These are phyloP conservation scores for Leptographium galeiforme DNA, from an alignment of 2,329 filamentous ascomycete species.

Conservation along the genomic window DNA sequence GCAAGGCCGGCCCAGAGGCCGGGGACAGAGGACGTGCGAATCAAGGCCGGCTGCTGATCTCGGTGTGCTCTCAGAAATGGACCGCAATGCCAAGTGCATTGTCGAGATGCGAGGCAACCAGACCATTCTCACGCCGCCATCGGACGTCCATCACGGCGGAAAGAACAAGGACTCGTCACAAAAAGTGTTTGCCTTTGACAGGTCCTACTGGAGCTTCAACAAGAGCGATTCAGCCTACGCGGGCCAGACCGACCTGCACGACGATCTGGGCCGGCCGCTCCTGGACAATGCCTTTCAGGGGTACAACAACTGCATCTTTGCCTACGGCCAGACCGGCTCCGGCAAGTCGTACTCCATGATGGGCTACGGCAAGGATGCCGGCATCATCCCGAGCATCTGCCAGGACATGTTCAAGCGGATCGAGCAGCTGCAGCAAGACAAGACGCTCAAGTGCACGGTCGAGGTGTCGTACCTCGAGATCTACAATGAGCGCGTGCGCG, in stretches of 20 bases:
- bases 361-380: constrained; percentile 63
- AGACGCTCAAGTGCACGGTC: constrained; percentile 91
- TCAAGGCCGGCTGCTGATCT: background rate
- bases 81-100: constrained; percentile 88
- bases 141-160: constrained; percentile 39
- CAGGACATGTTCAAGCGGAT: constrained; percentile 93
- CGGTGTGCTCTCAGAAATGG: constrained; percentile 53
- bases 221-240: constrained; percentile 72
- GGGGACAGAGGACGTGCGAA: background rate
- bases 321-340: constrained; percentile 93
- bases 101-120: constrained; percentile 92
- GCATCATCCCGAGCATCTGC: constrained; percentile 88
- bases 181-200: constrained; percentile 91
- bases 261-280: constrained; percentile 87
- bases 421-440: constrained; percentile 60
- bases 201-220: constrained; percentile 94
- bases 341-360: constrained; percentile 86
- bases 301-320: constrained; percentile 98
- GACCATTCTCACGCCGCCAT: constrained; percentile 68
- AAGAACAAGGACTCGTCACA: constrained; percentile 57
- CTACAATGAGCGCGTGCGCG: constrained; percentile 97
- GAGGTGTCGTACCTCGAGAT: constrained; percentile 98
- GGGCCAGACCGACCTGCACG: constrained; percentile 85
- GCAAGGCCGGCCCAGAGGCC: too few species aligned
- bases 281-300: constrained; percentile 98